phyloP scores from a whole-genome alignment of 805 yeast species.

The Gaillardinia entomophila region DNA sequence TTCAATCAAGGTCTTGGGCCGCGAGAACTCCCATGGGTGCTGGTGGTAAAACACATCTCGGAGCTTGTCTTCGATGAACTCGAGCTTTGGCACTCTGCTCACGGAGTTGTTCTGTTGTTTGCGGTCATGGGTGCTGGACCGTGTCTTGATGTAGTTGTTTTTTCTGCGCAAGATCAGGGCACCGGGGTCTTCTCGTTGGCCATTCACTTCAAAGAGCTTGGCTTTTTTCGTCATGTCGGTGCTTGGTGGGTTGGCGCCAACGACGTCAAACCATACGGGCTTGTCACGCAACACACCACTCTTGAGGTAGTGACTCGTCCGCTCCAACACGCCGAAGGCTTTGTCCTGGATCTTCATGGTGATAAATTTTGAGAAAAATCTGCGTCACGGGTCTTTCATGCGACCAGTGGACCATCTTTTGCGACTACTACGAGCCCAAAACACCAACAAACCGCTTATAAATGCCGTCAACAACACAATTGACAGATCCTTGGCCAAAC shows the following conservation, averaged over 20 bases:
- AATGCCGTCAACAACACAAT: too few relatives aligned
- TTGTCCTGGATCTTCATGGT: constrained; percentile 58
- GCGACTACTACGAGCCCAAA: neutral
- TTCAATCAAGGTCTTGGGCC: constrained; percentile 81
- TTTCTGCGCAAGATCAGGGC: constrained; percentile 1
- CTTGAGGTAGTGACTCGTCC: constrained; percentile 70
- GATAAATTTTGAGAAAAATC: constrained; percentile 30
- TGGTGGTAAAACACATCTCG: constrained; percentile 80
- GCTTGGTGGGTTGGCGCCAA: constrained; percentile 77
- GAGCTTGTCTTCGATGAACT: constrained; percentile 70
- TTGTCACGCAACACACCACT: constrained; percentile 63
- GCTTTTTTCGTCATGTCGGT: constrained; percentile 50
- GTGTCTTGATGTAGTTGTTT: constrained; percentile 38
- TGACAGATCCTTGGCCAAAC: neutral
- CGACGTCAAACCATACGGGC: constrained; percentile 89
- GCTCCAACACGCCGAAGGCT: constrained; percentile 72
- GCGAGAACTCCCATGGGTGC: constrained; percentile 97
- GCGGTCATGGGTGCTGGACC: constrained; percentile 31
- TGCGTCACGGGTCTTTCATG: neutral
- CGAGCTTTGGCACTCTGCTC: constrained; percentile 47
- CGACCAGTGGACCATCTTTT: constrained; percentile 5
- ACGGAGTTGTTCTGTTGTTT: constrained; percentile 34
- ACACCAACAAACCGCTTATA: too few relatives aligned
- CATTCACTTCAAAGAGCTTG: constrained; percentile 19
- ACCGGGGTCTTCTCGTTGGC: constrained; percentile 21